phyloP scores from a whole-genome alignment of 1,284 basidiomycete genomes.

The Cutaneotrichosporon sp. region DNA sequence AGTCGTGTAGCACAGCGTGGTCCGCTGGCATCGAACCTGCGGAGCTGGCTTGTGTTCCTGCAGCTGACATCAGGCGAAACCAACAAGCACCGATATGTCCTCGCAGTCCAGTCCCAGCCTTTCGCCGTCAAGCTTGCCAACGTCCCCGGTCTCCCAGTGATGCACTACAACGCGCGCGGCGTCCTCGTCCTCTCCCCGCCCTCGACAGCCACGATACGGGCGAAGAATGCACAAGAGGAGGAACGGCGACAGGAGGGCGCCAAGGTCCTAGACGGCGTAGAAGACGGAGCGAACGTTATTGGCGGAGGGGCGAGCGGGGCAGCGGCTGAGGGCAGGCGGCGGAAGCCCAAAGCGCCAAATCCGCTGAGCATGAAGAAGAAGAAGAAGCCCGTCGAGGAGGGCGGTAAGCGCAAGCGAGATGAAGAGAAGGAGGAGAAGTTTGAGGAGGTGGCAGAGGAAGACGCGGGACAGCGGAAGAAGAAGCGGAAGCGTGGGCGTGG shows the following conservation, averaged over 20 bases:
- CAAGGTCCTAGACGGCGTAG: conserved; percentile 32
- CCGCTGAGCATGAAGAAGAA: conserved; percentile 91
- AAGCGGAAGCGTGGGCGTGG: conserved; percentile 37
- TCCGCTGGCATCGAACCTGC: too few species aligned
- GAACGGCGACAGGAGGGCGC: conserved; percentile 43
- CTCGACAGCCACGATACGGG: conserved; percentile 64
- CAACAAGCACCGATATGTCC: conserved; percentile 85
- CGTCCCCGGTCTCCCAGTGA: conserved; percentile 75
- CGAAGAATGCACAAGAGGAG: conserved; percentile 59
- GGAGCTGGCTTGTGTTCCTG: too few species aligned
- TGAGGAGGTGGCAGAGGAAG: conserved; percentile 15
- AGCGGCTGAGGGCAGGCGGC: conserved; percentile 55
- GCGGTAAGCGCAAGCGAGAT: conserved; percentile 9
- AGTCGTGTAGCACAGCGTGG: conserved; percentile 30
- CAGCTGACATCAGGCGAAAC: conserved; percentile 58
- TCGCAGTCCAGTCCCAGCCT: conserved; percentile 70
- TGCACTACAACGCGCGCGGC: conserved; percentile 77
- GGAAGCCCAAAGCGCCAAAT: conserved; percentile 79
- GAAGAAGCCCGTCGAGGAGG: conserved; percentile 44
- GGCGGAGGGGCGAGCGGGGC: conserved; percentile 57
- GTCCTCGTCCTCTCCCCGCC: conserved; percentile 87
- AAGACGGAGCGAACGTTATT: conserved; percentile 51
- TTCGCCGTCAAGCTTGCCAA: conserved; percentile 62
- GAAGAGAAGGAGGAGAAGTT: conserved; percentile 16
- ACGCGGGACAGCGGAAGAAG: conserved; percentile 27